Conservation (phyloP, 257 asterid species). For the Paraleonurus japonicus region DNA sequence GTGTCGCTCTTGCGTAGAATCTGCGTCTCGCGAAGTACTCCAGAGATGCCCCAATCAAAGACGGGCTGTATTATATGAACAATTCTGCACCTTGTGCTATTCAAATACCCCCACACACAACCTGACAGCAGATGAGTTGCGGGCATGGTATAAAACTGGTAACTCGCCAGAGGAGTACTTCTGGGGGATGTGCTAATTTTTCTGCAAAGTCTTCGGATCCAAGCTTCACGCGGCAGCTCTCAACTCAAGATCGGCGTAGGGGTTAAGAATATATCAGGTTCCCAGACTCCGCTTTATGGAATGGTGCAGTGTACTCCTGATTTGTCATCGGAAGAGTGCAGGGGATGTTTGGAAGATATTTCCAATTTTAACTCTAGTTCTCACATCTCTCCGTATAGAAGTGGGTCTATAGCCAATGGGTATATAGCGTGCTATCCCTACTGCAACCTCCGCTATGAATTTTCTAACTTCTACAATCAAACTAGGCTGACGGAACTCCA, state of each 20-base stretch:
- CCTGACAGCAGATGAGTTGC: too few relatives aligned
- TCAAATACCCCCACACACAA: neutral
- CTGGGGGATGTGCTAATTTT: neutral
- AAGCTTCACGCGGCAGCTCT: slow-evolving; percentile 24
- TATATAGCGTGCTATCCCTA: too few relatives aligned
- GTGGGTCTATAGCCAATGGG: too few relatives aligned
- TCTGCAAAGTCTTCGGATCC: neutral
- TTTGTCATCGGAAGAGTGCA: slow-evolving; percentile 7
- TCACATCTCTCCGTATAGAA: too few relatives aligned
- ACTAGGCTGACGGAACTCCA: slow-evolving; percentile 18
- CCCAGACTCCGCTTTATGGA: neutral
- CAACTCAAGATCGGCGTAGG: neutral
- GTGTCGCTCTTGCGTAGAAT: neutral
- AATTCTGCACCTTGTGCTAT: neutral
- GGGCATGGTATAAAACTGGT: too few relatives aligned
- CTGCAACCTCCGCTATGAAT: slow-evolving; percentile 20
- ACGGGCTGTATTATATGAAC: neutral
- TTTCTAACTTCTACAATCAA: neutral
- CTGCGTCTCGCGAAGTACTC: neutral
- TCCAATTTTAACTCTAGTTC: too few relatives aligned
- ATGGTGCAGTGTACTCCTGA: slow-evolving; percentile 30
- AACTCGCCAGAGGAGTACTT: too few relatives aligned
- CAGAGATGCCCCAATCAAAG: neutral
- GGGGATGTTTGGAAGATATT: too few relatives aligned
- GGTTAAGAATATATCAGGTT: neutral